A percentile compares a stretch with the other conserved stretches of the same genome.
These are phyloP conservation scores for Trichosporon faecale DNA, from an alignment of 1,284 basidiomycete genomes.

Conservation along the genomic window DNA sequence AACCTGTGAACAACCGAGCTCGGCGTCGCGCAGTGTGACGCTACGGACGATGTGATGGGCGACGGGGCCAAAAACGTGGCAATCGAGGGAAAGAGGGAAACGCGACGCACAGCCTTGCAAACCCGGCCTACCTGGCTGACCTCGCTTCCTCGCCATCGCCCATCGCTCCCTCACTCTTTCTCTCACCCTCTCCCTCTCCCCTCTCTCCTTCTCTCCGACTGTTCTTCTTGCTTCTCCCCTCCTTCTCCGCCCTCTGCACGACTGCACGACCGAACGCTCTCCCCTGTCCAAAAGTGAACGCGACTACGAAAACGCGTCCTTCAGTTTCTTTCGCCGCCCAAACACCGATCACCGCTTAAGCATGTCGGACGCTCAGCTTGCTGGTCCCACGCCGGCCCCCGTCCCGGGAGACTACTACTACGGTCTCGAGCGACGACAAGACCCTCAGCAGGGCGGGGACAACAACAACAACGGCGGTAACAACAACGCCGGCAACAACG, in stretches of 20 bases:
- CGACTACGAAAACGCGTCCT: not conserved
- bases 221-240: not conserved
- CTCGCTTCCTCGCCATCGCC: constrained; percentile 8
- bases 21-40: not conserved
- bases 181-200: not conserved
- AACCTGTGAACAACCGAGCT: not conserved
- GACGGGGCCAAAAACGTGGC: constrained; percentile 6
- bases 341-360: not conserved
- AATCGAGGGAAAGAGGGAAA: not conserved
- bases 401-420: not conserved
- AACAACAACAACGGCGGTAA: not conserved
- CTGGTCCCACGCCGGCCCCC: not conserved
- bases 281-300: not conserved
- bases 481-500: not conserved
- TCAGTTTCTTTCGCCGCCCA: not conserved
- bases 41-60: not conserved
- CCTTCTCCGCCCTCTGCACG: not conserved
- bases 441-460: constrained; percentile 1
- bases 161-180: not conserved
- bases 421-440: constrained; percentile 3
- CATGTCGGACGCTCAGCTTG: constrained; percentile 4
- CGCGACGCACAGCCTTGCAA: constrained; percentile 7
- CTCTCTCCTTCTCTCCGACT: not conserved
- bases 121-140: not conserved
- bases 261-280: not conserved